Base-by-base conservation (phyloP, 2,329 filamentous ascomycete species). In the Aspergillaceae sp. region DNA sequence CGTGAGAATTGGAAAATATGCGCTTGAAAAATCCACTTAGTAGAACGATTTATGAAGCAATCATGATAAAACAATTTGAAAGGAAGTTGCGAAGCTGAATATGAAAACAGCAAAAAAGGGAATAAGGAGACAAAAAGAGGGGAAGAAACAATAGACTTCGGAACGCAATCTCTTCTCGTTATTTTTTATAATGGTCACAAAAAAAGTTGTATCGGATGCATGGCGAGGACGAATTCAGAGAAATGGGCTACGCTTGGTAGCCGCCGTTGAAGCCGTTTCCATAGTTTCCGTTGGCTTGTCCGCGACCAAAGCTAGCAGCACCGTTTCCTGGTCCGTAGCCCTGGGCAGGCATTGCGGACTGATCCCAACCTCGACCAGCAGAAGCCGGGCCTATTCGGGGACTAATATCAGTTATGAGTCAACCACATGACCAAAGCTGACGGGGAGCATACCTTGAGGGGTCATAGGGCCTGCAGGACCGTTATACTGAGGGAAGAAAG, bases 401-500 rank as follows among this genome's bases (percentile, higher is more conserved):
- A 45, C 49, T 41, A 40, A 29, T 41, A 38, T 54, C 48, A 56
- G 50, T 40, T 28, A 43, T 46, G 27, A 45, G 32, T 38, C 11
- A 30, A 43, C 19, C 19, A 34, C n/a, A 38, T 33, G 37, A 30
- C 27, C 44, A 36, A 27, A 27, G 35, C 38, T 34, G 28, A 43
- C 32, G 44, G n/a, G 7, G 29, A 26, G 56, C 57, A 52, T 61
- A 73, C 73, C 74, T 74, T 76, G 73, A 60, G 76, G 75, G 64
- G 76, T 83, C 76, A 84, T 82, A 28, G 77, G 74, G 55, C 72
- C 73, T 51, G 67, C 69, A 50, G 76, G 79, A 78, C 87, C 87
- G 64, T 86, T 84, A 65, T 97, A 97, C 71, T 97, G 92, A 56
- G 91, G 89, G 69, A 96, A 97, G 74, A 88, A 96, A 45, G 79